Conservation (phyloP, 768 basidiomycete genomes). For the Termitomyces sp. region DNA sequence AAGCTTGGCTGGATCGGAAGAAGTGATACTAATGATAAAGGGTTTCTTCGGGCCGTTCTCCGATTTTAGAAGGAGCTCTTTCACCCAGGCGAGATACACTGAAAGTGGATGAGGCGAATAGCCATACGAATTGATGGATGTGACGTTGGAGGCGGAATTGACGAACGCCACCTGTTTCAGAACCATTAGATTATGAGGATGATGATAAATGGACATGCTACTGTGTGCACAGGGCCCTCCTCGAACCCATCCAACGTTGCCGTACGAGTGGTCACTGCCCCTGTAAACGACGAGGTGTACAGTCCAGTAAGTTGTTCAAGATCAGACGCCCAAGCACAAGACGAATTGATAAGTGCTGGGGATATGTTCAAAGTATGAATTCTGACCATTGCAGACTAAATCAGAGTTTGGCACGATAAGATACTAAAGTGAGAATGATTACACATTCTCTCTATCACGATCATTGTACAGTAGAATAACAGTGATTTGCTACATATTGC, state of each 20-base stretch:
- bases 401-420: not conserved
- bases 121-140: conserved; percentile 83
- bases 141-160: conserved; percentile 30
- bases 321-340: conserved; percentile 80
- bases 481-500: no score
- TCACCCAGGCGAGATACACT: conserved; percentile 62
- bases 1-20: conserved; percentile 48
- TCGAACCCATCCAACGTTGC: conserved; percentile 63
- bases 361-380: conserved; percentile 50
- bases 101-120: conserved; percentile 76
- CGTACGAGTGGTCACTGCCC: conserved; percentile 79
- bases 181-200: not conserved
- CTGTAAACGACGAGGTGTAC: conserved; percentile 61
- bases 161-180: conserved; percentile 53
- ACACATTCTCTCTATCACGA: no score
- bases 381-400: conserved; percentile 38
- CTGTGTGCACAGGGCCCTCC: conserved; percentile 61
- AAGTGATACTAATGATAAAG: conserved; percentile 76
- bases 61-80: conserved; percentile 35
- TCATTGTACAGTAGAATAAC: no score
- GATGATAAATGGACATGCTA: conserved; percentile 23
- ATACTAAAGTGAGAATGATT: not conserved
- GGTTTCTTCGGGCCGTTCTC: conserved; percentile 30
- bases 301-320: conserved; percentile 56
- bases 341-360: conserved; percentile 71